These are phyloP conservation scores for Coniella lustricola DNA, from an alignment of 2,329 filamentous ascomycete species.

Conservation along the genomic window DNA sequence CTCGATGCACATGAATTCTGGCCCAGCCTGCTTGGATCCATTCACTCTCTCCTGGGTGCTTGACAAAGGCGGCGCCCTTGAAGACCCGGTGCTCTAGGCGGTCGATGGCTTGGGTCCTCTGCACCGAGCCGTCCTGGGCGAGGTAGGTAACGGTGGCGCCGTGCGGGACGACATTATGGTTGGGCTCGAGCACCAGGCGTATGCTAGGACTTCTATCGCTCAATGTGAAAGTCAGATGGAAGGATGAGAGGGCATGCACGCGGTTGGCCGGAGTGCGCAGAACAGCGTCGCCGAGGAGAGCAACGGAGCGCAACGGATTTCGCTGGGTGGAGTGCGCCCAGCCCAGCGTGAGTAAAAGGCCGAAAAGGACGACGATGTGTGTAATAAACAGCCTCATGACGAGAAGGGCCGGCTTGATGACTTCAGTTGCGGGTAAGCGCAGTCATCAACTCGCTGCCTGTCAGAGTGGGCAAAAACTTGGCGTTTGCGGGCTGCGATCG, in stretches of 20 bases:
- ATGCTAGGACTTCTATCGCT: slow-evolving; percentile 61
- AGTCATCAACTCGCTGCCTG: neutral
- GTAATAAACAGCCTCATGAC: slow-evolving; percentile 12
- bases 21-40: slow-evolving; percentile 87
- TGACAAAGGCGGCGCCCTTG: slow-evolving; percentile 70
- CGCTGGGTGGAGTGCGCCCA: slow-evolving; percentile 65
- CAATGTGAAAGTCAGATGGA: slow-evolving; percentile 77
- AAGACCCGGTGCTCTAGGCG: slow-evolving; percentile 74
- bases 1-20: slow-evolving; percentile 66
- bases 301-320: slow-evolving; percentile 69
- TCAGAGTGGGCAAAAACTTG: neutral
- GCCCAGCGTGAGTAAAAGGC: slow-evolving; percentile 20
- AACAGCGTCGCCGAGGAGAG: slow-evolving; percentile 63
- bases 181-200: slow-evolving; percentile 77
- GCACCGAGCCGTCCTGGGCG: slow-evolving; percentile 62
- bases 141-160: slow-evolving; percentile 69
- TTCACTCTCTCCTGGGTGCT: slow-evolving; percentile 48
- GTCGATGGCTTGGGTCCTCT: slow-evolving; percentile 59
- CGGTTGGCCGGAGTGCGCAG: slow-evolving; percentile 62
- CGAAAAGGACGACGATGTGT: slow-evolving; percentile 19
- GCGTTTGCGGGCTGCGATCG: no score
- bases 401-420: neutral
- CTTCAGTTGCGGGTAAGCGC: no score
- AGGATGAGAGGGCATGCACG: slow-evolving; percentile 72
- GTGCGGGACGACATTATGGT: slow-evolving; percentile 78